Conservation (phyloP, 83 land plant genomes). For the Picea abies region DNA sequence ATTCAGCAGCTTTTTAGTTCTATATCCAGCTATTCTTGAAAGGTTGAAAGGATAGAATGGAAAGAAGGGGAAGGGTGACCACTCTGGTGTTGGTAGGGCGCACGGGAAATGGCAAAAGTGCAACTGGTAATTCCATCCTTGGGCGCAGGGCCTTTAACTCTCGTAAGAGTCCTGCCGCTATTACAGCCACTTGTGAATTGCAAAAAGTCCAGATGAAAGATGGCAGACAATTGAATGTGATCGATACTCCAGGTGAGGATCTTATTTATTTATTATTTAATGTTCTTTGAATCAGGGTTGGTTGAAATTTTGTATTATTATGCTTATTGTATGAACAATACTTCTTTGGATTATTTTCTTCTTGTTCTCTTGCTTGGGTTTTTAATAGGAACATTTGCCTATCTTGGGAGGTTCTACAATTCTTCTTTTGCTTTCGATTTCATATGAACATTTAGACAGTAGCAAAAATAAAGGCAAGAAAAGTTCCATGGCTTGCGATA, state of each 20-base stretch:
- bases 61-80: constrained; percentile 46
- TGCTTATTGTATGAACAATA: too few relatives aligned
- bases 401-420: too few relatives aligned
- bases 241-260: constrained; percentile 78
- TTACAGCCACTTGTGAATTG: constrained; percentile 65
- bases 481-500: too few relatives aligned
- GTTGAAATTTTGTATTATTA: too few relatives aligned
- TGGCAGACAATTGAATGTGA: constrained; percentile 59
- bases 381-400: too few relatives aligned
- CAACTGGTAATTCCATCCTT: constrained; percentile 84
- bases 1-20: too few relatives aligned
- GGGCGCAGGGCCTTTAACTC: constrained; percentile 62
- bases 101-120: constrained; percentile 93
- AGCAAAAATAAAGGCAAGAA: too few relatives aligned
- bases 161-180: constrained; percentile 45
- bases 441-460: too few relatives aligned
- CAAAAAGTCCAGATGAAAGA: constrained; percentile 44
- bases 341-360: too few relatives aligned
- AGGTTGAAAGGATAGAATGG: constrained; percentile 25
- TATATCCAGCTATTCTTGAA: too few relatives aligned
- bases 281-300: neutral
- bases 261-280: neutral
- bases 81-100: constrained; percentile 81
- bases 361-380: too few relatives aligned
- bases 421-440: too few relatives aligned